A percentile compares a stretch with the other conserved stretches of the same genome.
Conservation (phyloP, 148 eudicot genomes). For the Heliosperma pusillum region DNA sequence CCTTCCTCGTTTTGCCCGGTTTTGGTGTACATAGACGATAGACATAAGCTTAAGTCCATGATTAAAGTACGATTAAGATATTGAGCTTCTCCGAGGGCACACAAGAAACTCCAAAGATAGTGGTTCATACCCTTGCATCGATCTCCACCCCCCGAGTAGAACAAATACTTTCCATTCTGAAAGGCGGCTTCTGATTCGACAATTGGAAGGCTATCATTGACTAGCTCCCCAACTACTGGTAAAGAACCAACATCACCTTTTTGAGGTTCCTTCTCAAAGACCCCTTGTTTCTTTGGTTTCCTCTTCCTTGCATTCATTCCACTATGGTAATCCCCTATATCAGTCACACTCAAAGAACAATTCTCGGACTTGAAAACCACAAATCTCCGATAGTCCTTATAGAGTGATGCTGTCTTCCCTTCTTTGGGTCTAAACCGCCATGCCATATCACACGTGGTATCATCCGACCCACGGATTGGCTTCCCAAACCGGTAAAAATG, state of each 20-base stretch:
- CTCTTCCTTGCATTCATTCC: slow-evolving; percentile 85
- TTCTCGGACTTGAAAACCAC: slow-evolving; percentile 54
- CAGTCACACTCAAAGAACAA: slow-evolving; percentile 60
- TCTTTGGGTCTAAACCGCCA: slow-evolving; percentile 94
- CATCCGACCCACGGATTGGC: slow-evolving; percentile 61
- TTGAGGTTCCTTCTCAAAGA: slow-evolving; percentile 47
- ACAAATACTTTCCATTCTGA: slow-evolving; percentile 59
- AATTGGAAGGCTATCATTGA: slow-evolving; percentile 76
- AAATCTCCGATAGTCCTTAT: slow-evolving; percentile 83
- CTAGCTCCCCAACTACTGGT: slow-evolving; percentile 69
- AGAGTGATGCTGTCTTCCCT: slow-evolving; percentile 66
- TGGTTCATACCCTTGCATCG: slow-evolving; percentile 95
- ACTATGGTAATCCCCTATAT: slow-evolving; percentile 82
- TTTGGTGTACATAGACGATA: slow-evolving; percentile 74
- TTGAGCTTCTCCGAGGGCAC: slow-evolving; percentile 96
- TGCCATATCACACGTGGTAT: slow-evolving; percentile 85
- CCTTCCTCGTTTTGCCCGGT: slow-evolving; percentile 75
- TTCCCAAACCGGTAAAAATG: slow-evolving; percentile 90
- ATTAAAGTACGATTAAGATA: slow-evolving; percentile 84
- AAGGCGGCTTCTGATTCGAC: slow-evolving; percentile 75
- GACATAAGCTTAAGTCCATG: slow-evolving; percentile 77
- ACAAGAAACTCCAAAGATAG: slow-evolving; percentile 86
- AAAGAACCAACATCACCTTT: slow-evolving; percentile 26
- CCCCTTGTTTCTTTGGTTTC: slow-evolving; percentile 52
- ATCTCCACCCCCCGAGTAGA: slow-evolving; percentile 80